A percentile compares a stretch with the other conserved stretches of the same genome.
These are phyloP conservation scores for Oryza longistaminata DNA, from an alignment of 176 grass and related monocot genomes.

Conservation along the genomic window DNA sequence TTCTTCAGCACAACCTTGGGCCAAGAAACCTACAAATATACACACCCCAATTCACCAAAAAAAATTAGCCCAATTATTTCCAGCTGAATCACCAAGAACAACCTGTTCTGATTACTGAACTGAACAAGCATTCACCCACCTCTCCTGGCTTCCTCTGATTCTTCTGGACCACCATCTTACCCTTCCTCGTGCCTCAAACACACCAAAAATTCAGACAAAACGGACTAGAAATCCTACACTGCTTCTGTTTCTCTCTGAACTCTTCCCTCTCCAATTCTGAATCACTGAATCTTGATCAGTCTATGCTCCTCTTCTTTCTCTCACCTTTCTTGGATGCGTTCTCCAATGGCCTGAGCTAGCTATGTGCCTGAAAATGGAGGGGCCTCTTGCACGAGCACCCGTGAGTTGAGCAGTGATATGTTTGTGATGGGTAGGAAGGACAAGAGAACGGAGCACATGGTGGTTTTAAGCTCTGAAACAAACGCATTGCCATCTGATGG, in stretches of 20 bases:
- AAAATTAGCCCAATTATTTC: too few relatives aligned
- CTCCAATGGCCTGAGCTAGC: not conserved
- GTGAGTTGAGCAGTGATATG: not conserved
- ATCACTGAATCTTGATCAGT: not conserved
- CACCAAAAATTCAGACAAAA: not conserved
- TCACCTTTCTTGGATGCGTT: not conserved
- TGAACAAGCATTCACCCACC: constrained; percentile 24
- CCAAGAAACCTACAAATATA: constrained; percentile 57
- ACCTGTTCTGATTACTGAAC: not conserved
- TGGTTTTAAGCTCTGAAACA: not conserved
- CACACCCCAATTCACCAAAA: not conserved
- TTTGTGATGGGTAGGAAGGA: not conserved
- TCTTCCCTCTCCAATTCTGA: not conserved
- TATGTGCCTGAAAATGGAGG: not conserved
- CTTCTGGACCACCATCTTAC: constrained; percentile 42
- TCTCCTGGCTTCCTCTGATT: constrained; percentile 60
- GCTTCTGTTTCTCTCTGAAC: not conserved
- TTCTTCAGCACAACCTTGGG: constrained; percentile 89
- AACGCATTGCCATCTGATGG: not conserved
- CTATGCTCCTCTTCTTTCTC: not conserved
- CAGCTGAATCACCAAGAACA: not conserved
- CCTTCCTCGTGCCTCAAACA: not conserved
- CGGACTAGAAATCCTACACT: not conserved
- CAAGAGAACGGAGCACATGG: constrained; percentile 25
- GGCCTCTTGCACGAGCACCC: not conserved